Percentiles rank a stretch among this genome's conserved stretches.
phyloP scores from a whole-genome alignment of 768 basidiomycete genomes.

The Rhodotorula toruloides region DNA sequence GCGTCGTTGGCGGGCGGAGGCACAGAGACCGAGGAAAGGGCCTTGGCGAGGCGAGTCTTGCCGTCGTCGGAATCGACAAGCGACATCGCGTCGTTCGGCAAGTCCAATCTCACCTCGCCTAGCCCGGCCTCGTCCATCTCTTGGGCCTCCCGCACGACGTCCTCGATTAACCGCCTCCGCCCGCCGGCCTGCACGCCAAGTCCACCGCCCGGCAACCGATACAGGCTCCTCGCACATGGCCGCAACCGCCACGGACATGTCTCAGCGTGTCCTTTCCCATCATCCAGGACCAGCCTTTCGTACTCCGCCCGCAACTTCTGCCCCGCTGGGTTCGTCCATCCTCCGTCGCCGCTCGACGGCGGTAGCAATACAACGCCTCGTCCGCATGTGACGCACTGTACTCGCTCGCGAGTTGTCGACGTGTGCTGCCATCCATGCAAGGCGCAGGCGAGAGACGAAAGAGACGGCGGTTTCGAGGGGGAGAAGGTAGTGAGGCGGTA shows the following conservation, averaged over 20 bases:
- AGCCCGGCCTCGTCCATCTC: slow-evolving; percentile 14
- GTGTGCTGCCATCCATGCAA: slow-evolving; percentile 26
- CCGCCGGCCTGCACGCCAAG: slow-evolving; percentile 14
- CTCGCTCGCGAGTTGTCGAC: slow-evolving; percentile 1
- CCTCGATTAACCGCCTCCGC: slow-evolving; percentile 18
- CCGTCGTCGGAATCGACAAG: not conserved
- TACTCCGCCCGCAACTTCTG: slow-evolving; percentile 6
- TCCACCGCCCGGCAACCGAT: slow-evolving; percentile 7
- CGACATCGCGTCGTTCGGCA: not conserved
- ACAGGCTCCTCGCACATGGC: slow-evolving; percentile 16
- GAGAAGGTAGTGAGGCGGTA: slow-evolving; percentile 25
- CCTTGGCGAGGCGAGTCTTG: not conserved
- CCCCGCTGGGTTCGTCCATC: slow-evolving; percentile 4
- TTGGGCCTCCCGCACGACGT: not conserved
- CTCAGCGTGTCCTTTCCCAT: slow-evolving; percentile 3
- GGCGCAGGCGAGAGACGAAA: slow-evolving; percentile 18
- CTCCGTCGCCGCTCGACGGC: not conserved
- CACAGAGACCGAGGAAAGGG: not conserved
- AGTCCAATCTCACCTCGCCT: not conserved
- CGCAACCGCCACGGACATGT: slow-evolving; percentile 31
- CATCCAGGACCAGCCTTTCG: slow-evolving; percentile 1
- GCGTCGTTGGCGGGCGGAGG: not conserved
- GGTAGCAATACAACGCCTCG: slow-evolving; percentile 24
- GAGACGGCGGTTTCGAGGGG: slow-evolving; percentile 21
- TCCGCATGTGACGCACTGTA: slow-evolving; percentile 25